Evolutionary conservation across 192 early-diverging fungal species (phyloP).

Genomic region (Gonapodya sp.): DNA sequence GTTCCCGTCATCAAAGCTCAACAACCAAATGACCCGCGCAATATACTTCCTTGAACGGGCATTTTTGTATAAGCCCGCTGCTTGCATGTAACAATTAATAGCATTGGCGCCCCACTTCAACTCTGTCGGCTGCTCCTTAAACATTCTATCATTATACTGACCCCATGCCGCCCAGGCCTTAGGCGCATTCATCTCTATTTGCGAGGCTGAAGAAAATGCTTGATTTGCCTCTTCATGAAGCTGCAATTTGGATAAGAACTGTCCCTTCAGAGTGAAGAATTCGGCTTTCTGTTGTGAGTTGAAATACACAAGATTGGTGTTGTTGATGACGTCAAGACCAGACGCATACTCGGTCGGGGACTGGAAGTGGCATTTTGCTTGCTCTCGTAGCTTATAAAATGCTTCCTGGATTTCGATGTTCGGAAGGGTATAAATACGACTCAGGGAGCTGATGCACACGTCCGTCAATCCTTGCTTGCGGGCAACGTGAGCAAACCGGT

Average conservation of each 20-base stretch:
- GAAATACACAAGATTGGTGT: constrained; percentile 98
- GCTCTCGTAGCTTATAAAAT: constrained; percentile 91
- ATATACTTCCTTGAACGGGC: constrained; percentile 81
- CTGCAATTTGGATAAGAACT: constrained; percentile 82
- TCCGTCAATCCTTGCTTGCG: constrained; percentile 90
- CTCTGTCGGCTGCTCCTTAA: constrained; percentile 73
- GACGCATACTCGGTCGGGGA: constrained; percentile 76
- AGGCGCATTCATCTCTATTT: constrained; percentile 76
- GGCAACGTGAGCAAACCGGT: constrained; percentile 94
- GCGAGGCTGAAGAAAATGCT: constrained; percentile 81
- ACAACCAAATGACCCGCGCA: constrained; percentile 86
- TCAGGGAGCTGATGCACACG: constrained; percentile 83
- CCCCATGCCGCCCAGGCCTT: constrained; percentile 98
- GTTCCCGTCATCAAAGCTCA: constrained; percentile 66
- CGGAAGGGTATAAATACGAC: constrained; percentile 96
- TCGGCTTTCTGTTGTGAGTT: constrained; percentile 85
- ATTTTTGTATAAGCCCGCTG: constrained; percentile 78
- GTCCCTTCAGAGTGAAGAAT: constrained; percentile 93
- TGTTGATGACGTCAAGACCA: constrained; percentile 97
- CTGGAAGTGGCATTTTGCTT: constrained; percentile 96
- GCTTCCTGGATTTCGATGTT: constrained; percentile 99
- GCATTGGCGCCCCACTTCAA: constrained; percentile 76
- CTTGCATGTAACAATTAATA: constrained; percentile 92
- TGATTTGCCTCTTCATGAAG: constrained; percentile 79
- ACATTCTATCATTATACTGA: constrained; percentile 86